A percentile compares a stretch with the other conserved stretches of the same genome.
Evolutionary conservation across 768 basidiomycete species (phyloP).

Genomic region (Coprinopsis strossmayeri): DNA sequence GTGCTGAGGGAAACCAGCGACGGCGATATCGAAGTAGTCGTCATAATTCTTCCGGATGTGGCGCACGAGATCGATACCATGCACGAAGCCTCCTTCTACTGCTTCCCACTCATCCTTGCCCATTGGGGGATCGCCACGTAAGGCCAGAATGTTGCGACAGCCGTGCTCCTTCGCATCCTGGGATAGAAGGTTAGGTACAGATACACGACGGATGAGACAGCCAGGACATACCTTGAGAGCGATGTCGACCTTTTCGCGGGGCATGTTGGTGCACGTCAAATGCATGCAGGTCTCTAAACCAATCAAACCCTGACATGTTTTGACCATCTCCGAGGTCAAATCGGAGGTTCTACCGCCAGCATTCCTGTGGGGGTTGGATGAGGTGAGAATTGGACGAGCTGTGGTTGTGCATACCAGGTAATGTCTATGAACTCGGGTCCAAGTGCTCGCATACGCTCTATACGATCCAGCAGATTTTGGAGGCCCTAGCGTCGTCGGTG

Average conservation of each 20-base stretch:
- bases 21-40: slow-evolving; percentile 94
- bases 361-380: slow-evolving; percentile 57
- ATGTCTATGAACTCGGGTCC: slow-evolving; percentile 99
- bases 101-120: slow-evolving; percentile 92
- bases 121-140: slow-evolving; percentile 86
- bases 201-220: not conserved
- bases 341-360: slow-evolving; percentile 95
- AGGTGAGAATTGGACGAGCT: not conserved
- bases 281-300: slow-evolving; percentile 99
- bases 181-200: not conserved
- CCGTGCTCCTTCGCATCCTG: slow-evolving; percentile 88
- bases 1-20: slow-evolving; percentile 89
- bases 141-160: slow-evolving; percentile 88
- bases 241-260: slow-evolving; percentile 88
- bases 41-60: slow-evolving; percentile 80
- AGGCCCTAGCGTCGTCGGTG: slow-evolving; percentile 48
- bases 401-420: slow-evolving; percentile 61
- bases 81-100: slow-evolving; percentile 82
- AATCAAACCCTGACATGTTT: slow-evolving; percentile 87
- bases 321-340: slow-evolving; percentile 88
- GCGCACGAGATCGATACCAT: slow-evolving; percentile 87
- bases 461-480: slow-evolving; percentile 96
- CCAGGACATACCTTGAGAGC: slow-evolving; percentile 65
- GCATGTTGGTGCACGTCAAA: slow-evolving; percentile 98
- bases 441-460: slow-evolving; percentile 93